Conservation (phyloP, 768 basidiomycete species). For the Lactifluus pinguis region DNA sequence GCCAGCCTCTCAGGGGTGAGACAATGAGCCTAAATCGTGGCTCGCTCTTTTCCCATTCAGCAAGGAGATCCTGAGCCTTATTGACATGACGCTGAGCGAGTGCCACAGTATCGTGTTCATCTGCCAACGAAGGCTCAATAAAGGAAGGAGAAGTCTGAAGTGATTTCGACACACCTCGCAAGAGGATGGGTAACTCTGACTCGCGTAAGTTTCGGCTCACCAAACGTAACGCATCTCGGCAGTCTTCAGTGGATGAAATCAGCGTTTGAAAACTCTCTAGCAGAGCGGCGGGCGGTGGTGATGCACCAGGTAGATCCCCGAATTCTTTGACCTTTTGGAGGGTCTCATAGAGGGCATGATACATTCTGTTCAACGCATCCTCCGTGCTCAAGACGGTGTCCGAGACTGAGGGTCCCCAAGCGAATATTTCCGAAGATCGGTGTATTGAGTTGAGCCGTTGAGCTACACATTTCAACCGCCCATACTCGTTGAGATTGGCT, state of each 20-base stretch:
- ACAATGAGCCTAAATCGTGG: slow-evolving; percentile 27
- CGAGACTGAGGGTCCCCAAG: not conserved
- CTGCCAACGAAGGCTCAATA: not conserved
- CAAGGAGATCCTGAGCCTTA: not conserved
- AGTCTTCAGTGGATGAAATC: slow-evolving; percentile 2
- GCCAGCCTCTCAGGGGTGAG: slow-evolving; percentile 27
- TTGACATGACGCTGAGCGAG: slow-evolving; percentile 4
- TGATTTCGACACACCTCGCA: slow-evolving; percentile 3
- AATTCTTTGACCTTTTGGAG: slow-evolving; percentile 8
- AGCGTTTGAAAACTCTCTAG: slow-evolving; percentile 2
- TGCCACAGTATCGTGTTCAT: slow-evolving; percentile 5
- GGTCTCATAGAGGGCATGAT: slow-evolving; percentile 8
- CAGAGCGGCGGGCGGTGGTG: not conserved
- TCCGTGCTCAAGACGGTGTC: not conserved
- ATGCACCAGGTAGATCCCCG: not conserved
- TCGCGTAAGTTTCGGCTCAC: not conserved
- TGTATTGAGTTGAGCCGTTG: slow-evolving; percentile 7
- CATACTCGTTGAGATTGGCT: not conserved
- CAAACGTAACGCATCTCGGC: not conserved
- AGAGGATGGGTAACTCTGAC: not conserved
- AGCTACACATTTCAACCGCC: slow-evolving; percentile 1
- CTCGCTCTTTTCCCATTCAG: slow-evolving; percentile 12
- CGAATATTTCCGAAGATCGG: slow-evolving; percentile 16
- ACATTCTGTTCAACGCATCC: slow-evolving; percentile 7
- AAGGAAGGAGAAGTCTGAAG: not conserved